Conservation (phyloP, 148 eudicot genomes). For the Amaranthus palmeri region DNA sequence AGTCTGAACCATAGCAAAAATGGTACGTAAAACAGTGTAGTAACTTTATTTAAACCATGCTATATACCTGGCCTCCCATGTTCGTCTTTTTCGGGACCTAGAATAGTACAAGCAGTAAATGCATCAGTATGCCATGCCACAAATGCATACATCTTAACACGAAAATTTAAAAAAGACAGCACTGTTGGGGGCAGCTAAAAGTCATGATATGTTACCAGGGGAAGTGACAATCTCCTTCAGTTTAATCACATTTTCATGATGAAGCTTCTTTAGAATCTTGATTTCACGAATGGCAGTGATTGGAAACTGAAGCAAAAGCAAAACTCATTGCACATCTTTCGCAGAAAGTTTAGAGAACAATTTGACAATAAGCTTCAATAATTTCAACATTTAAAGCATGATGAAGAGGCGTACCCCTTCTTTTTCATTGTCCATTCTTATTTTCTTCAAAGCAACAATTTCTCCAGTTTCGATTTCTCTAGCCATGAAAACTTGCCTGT, state of each 20-base stretch:
- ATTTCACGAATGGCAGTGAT: slow-evolving; percentile 54
- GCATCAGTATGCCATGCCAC: not conserved
- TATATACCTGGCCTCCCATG: slow-evolving; percentile 25
- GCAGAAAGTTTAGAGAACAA: not conserved
- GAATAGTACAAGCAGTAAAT: slow-evolving; percentile 2
- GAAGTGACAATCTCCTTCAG: slow-evolving; percentile 58
- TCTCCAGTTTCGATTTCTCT: slow-evolving; percentile 73
- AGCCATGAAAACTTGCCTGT: slow-evolving; percentile 91
- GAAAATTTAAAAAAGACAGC: not conserved
- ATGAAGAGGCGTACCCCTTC: slow-evolving; percentile 60
- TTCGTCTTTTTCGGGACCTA: slow-evolving; percentile 29
- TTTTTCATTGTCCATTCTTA: slow-evolving; percentile 86
- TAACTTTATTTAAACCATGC: not conserved
- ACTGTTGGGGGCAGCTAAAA: not conserved
- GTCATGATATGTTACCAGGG: slow-evolving; percentile 33
- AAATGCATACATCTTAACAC: not conserved
- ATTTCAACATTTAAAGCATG: not conserved
- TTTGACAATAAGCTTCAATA: not conserved
- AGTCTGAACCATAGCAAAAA: not conserved
- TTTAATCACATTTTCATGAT: slow-evolving; percentile 53
- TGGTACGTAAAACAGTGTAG: not conserved
- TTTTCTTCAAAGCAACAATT: slow-evolving; percentile 79
- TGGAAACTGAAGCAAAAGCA: slow-evolving; percentile 37
- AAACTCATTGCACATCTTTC: slow-evolving; percentile 1
- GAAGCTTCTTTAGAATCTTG: slow-evolving; percentile 49